A percentile compares a stretch with the other conserved stretches of the same genome.
Conservation (phyloP, 176 grass and related monocot species). For the Dactylis glomerata region DNA sequence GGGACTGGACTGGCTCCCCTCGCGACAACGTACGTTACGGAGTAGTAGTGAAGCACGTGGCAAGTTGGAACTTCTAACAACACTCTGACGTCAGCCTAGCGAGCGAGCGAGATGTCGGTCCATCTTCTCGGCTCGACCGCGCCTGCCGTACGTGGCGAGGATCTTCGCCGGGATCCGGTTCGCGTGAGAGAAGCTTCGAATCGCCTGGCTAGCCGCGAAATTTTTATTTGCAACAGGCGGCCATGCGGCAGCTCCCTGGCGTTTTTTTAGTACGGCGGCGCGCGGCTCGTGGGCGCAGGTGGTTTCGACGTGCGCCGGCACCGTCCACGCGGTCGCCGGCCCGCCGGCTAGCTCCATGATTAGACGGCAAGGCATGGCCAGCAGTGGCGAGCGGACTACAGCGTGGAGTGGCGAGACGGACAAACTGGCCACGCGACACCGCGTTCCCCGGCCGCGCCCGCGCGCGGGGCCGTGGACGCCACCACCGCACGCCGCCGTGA, state of each 20-base stretch:
- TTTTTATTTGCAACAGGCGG: slow-evolving; percentile 10
- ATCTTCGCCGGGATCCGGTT: slow-evolving; percentile 21
- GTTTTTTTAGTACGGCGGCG: neutral
- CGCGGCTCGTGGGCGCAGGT: slow-evolving; percentile 15
- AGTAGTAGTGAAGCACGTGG: slow-evolving; percentile 26
- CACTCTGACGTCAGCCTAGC: neutral
- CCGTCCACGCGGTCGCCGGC: too few relatives aligned
- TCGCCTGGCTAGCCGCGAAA: neutral
- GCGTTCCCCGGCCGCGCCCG: neutral
- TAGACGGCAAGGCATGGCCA: neutral
- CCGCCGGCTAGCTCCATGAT: neutral
- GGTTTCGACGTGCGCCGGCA: slow-evolving; percentile 20
- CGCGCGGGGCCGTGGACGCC: neutral
- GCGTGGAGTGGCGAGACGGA: neutral
- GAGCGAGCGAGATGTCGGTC: neutral
- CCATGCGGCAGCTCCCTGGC: neutral
- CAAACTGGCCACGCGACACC: slow-evolving; percentile 2
- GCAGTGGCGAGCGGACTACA: neutral
- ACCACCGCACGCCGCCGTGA: neutral
- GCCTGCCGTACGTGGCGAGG: neutral
- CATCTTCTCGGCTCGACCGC: neutral
- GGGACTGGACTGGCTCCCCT: neutral
- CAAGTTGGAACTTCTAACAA: neutral
- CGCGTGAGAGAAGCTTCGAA: slow-evolving; percentile 39
- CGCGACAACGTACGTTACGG: slow-evolving; percentile 14